phyloP scores from a whole-genome alignment of 768 basidiomycete genomes.

The Leccinum boreale region DNA sequence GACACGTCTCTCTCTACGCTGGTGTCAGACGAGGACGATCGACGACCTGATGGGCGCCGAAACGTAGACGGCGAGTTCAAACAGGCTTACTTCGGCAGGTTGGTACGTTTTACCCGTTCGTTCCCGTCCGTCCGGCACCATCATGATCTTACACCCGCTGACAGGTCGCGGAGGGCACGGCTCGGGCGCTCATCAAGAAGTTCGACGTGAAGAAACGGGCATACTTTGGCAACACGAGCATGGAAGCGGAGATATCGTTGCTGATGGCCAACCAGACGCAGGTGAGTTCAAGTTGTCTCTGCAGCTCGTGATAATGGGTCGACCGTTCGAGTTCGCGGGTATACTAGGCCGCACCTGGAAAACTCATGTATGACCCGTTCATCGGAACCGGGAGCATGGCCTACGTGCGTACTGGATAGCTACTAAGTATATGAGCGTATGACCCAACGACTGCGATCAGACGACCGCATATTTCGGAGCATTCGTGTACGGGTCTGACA shows the following conservation, averaged over 20 bases:
- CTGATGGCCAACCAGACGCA: conserved; percentile 96
- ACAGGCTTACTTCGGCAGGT: conserved; percentile 79
- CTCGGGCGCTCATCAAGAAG: conserved; percentile 60
- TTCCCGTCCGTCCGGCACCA: background rate
- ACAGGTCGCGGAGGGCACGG: conserved; percentile 60
- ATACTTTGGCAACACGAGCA: conserved; percentile 95
- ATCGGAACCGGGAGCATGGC: conserved; percentile 91
- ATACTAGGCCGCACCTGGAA: conserved; percentile 77
- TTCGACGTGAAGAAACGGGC: conserved; percentile 88
- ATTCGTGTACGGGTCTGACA: conserved; percentile 86
- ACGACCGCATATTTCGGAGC: conserved; percentile 88
- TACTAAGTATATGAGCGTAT: background rate
- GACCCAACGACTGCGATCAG: conserved; percentile 35
- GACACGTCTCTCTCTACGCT: background rate
- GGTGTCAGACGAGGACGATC: conserved; percentile 46
- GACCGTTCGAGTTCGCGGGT: background rate
- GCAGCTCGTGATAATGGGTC: background rate
- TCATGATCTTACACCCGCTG: background rate
- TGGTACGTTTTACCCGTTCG: conserved; percentile 53
- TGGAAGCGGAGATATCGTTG: conserved; percentile 95
- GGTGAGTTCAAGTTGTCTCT: conserved; percentile 38
- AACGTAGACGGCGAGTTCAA: conserved; percentile 67
- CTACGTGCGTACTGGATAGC: conserved; percentile 47
- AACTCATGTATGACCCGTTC: conserved; percentile 93
- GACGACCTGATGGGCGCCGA: conserved; percentile 45